Evolutionary conservation across 2,329 filamentous ascomycete genomes (phyloP).

Genomic region (Scorias spongiosa): DNA sequence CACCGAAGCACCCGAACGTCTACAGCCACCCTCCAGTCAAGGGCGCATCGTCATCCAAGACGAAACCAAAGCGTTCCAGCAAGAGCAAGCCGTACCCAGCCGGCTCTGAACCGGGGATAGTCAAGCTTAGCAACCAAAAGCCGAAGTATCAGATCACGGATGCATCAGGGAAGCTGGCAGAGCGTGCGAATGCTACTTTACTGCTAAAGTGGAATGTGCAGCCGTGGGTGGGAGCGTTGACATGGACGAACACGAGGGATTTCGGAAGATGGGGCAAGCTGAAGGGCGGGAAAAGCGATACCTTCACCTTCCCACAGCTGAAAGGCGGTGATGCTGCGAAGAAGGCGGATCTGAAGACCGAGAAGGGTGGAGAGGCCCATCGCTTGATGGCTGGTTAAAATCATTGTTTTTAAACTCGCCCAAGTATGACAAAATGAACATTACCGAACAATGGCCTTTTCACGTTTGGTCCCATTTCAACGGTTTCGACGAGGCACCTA

Average conservation of each 20-base stretch:
- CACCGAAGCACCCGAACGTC: constrained; percentile 37
- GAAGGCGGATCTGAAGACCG: constrained; percentile 31
- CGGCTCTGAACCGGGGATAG: constrained; percentile 42
- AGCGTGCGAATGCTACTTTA: constrained; percentile 58
- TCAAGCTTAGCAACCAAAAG: constrained; percentile 68
- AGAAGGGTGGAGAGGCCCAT: constrained; percentile 29
- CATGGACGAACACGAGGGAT: constrained; percentile 47
- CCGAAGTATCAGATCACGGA: constrained; percentile 97
- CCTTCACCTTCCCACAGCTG: constrained; percentile 49
- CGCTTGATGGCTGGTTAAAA: background rate
- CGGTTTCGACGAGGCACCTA: no score
- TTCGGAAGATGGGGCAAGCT: constrained; percentile 48
- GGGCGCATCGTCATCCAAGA: constrained; percentile 6
- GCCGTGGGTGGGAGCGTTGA: constrained; percentile 81
- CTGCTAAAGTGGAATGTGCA: constrained; percentile 91
- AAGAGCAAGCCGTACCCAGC: constrained; percentile 16
- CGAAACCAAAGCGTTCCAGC: constrained; percentile 5
- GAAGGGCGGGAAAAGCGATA: constrained; percentile 47
- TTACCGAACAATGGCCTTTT: no score
- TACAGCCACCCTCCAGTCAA: constrained; percentile 35
- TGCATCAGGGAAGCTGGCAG: constrained; percentile 62
- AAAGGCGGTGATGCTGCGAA: constrained; percentile 40
- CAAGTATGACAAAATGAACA: no score
- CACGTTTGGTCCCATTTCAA: no score
- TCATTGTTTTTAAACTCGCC: no score